Evolutionary conservation across 805 yeast species (phyloP), one percentile per base, ranked within the genome.

Genomic region (Helenozyma rhizophorensis): DNA sequence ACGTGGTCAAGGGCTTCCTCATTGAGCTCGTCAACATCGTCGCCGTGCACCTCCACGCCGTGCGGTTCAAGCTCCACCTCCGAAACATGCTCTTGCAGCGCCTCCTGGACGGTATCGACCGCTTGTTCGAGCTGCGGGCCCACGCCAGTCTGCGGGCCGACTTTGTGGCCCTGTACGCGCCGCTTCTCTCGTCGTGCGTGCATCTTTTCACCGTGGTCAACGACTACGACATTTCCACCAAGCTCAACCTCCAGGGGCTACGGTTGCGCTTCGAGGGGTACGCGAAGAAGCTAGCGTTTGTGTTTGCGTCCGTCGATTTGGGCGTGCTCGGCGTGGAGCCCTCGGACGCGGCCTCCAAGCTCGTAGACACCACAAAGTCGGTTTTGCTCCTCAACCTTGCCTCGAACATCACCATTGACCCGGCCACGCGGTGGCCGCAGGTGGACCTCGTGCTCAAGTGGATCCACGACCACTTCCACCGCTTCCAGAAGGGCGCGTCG

Each of bases 151-250:
- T 19, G 12, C 16, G 21, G 17, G 37, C 27, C 4, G 27, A 27
- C 9, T 23, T 13, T 9, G 16, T 25, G 13, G 21, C 18, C 13
- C 10, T 30, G 9, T 24, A 25, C 15, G 13, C 25, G 4, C 30
- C 37, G 9, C 25, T 27, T 7, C 43, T 45, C 21, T 37, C 45
- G 1, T 25, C 45, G 3, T 37, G 55, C 1, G 50, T 51, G 2
- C 67, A 65, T 33, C 42, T 62, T n/a, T 64, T 54, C 34, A 48
- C 67, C 4, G 55, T 64, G 7, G 34, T 63, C 12, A 60, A 59
- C 35, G 69, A 64, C 41, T 54, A 55, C 37, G 69, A 62, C 27
- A 41, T 63, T 9, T 38, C 60, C 9, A 32, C 41, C 14, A 60
- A 58, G 32, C 40, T 63, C 25, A 43, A 48, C n/a, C 33, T 58